Evolutionary conservation across 495 filamentous ascomycete species (phyloP), one percentile per base, ranked within the genome.

Genomic region (Annulohypoxylon stygium): DNA sequence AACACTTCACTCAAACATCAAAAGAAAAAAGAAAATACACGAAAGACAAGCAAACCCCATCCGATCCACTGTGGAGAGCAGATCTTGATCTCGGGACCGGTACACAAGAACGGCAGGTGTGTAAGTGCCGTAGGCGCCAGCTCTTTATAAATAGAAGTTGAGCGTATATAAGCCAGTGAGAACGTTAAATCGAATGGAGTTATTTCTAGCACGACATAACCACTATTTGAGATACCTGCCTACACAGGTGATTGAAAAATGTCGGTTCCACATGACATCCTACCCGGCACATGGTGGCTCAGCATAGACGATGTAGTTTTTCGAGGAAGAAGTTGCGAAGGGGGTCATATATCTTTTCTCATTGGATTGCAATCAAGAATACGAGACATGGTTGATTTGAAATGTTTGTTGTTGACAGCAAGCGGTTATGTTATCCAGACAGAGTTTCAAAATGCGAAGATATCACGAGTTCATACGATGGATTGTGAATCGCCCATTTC

Each of bases 121-220:
- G 16, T 20, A 18, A 23, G 9, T 16, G 9, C 23, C 30, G 18
- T 18, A n/a, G 36, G 41, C 6, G 26, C 10, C 1, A 41, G 33
- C 1, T n/a, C 7, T 20, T 36, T 57, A 66, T 66, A 57, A 66
- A 66, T 66, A 66, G 63, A 25, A 37, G 12, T 25, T 8, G 8
- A 9, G 45, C 16, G 33, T 18, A 25, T 14, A 14, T 18, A 26
- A 26, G 57, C 36, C 57, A 41, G 57, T 18, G 26, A 36, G 4
- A 57, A 60, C 5, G 43, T 37, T 20, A n/a, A n/a, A 60, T 25
- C 57, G 30, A 30, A n/a, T 23, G 30, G 30, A 30, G 30, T 41
- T 5, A 18, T 41, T 41, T 39, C 16, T 5, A 16, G 1, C 14
- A 36, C 4, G 34, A 0, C 41, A 20, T 9, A 33, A 25, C 18